phyloP scores from a whole-genome alignment of 176 grass and related monocot species.

The Neostapfia colusana region DNA sequence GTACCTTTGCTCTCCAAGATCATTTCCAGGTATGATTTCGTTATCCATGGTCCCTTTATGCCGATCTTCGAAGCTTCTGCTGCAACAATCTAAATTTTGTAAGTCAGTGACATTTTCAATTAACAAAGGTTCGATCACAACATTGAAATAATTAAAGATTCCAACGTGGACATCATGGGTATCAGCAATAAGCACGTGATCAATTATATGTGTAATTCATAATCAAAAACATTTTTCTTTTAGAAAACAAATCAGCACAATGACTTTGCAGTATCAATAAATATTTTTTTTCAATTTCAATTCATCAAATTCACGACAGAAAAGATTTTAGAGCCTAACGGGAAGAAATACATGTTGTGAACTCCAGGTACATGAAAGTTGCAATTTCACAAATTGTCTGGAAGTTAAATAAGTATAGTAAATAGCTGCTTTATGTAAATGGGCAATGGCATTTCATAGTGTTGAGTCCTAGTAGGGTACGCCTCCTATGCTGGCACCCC shows the following conservation, averaged over 20 bases:
- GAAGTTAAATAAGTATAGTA: slow-evolving; percentile 10
- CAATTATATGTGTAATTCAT: background rate
- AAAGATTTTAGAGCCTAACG: slow-evolving; percentile 9
- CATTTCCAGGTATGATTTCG: slow-evolving; percentile 99
- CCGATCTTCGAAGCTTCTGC: slow-evolving; percentile 78
- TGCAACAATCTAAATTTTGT: slow-evolving; percentile 82
- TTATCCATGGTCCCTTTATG: slow-evolving; percentile 94
- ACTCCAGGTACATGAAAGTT: slow-evolving; percentile 8
- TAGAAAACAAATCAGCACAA: slow-evolving; percentile 9
- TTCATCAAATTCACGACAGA: slow-evolving; percentile 20
- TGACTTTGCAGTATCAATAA: slow-evolving; percentile 7
- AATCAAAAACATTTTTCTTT: slow-evolving; percentile 13
- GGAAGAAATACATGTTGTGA: slow-evolving; percentile 11
- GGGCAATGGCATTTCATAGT: slow-evolving; percentile 1
- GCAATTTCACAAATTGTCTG: background rate
- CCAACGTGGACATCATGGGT: background rate
- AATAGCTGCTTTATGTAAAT: background rate
- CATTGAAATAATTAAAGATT: slow-evolving; percentile 14
- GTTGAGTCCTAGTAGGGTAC: too few relatives aligned
- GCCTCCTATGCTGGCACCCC: too few relatives aligned
- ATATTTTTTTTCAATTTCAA: slow-evolving; percentile 1
- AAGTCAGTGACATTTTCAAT: slow-evolving; percentile 45
- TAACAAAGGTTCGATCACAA: slow-evolving; percentile 14
- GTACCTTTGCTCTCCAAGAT: slow-evolving; percentile 93
- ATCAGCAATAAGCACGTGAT: background rate